phyloP scores from a whole-genome alignment of 306 rosid genomes.

The Rosa persica region DNA sequence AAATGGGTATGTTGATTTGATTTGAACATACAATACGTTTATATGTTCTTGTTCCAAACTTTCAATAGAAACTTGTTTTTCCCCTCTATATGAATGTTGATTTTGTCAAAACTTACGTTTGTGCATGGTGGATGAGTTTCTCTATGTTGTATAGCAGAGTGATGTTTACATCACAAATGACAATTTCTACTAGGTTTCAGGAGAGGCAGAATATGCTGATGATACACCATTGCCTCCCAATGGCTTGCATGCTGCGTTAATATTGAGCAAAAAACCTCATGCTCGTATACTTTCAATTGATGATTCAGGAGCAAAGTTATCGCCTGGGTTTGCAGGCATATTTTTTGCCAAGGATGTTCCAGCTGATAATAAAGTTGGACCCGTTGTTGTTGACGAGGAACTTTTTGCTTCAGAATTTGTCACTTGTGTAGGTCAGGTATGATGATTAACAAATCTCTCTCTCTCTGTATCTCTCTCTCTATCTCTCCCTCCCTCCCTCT shows the following conservation, averaged over 20 bases:
- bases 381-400: slow-evolving; percentile 76
- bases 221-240: slow-evolving; percentile 66
- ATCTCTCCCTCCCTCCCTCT: slow-evolving; percentile 11
- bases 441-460: slow-evolving; percentile 28
- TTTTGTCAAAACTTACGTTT: neutral
- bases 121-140: slow-evolving; percentile 1
- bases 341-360: slow-evolving; percentile 75
- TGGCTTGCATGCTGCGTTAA: slow-evolving; percentile 83
- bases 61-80: neutral
- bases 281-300: slow-evolving; percentile 75
- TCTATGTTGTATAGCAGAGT: slow-evolving; percentile 7
- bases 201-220: slow-evolving; percentile 89
- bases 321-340: slow-evolving; percentile 74
- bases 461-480: slow-evolving; percentile 18
- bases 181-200: slow-evolving; percentile 67
- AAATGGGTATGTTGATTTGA: neutral
- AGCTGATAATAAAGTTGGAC: slow-evolving; percentile 63
- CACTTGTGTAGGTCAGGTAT: slow-evolving; percentile 97
- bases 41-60: neutral
- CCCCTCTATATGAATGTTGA: neutral
- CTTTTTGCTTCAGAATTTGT: slow-evolving; percentile 72
- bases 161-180: slow-evolving; percentile 17
- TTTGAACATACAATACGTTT: neutral
- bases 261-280: slow-evolving; percentile 87
- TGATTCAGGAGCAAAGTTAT: slow-evolving; percentile 60